A percentile compares a stretch with the other conserved stretches of the same genome.
Conservation (phyloP, 1,139 yeast species). For the Lodderomyces orthopsilosis region DNA sequence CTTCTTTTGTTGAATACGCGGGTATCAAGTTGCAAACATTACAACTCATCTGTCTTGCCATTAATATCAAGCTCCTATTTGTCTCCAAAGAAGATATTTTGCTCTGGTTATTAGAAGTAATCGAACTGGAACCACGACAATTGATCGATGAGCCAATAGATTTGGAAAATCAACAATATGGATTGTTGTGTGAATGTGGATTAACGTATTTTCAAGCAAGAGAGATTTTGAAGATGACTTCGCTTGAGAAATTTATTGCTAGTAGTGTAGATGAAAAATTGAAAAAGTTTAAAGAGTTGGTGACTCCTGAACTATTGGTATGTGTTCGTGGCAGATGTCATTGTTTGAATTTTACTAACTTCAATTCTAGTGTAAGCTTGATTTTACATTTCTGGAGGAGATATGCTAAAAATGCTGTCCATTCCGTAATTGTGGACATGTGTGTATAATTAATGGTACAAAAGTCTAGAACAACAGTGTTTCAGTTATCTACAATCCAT, state of each 20-base stretch:
- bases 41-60: constrained; percentile 9
- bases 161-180: constrained; percentile 3
- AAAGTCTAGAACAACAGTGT: too few species aligned
- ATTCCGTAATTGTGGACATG: too few species aligned
- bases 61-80: constrained; percentile 8
- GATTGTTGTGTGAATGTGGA: constrained; percentile 12
- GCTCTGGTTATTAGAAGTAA: constrained; percentile 7
- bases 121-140: constrained; percentile 10
- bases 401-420: background rate
- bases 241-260: constrained; percentile 8
- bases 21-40: constrained; percentile 10
- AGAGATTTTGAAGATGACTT: constrained; percentile 6
- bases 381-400: background rate
- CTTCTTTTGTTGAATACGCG: constrained; percentile 8
- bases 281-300: constrained; percentile 4
- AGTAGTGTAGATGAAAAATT: constrained; percentile 6
- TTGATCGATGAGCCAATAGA: background rate
- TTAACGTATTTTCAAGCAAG: constrained; percentile 12
- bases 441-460: too few species aligned
- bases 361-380: background rate
- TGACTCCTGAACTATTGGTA: constrained; percentile 9
- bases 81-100: constrained; percentile 6
- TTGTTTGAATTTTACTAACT: background rate
- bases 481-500: too few species aligned
- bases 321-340: background rate